These are phyloP conservation scores for Xylaria sp. DNA, from an alignment of 2,329 filamentous ascomycete genomes.

Conservation along the genomic window DNA sequence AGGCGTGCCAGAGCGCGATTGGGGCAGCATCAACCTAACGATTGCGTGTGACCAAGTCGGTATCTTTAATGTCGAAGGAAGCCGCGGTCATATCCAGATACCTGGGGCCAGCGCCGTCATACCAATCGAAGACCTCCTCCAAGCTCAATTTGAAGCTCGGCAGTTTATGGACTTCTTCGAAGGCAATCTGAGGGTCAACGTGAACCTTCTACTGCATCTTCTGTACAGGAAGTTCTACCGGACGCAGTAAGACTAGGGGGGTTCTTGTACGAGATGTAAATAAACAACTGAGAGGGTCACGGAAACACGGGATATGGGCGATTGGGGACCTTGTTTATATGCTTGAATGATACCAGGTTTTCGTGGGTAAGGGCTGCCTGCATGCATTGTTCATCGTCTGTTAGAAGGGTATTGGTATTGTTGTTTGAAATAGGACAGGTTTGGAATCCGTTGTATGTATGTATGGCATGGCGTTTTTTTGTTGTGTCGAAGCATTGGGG, in stretches of 20 bases:
- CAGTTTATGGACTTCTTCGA: constrained; percentile 97
- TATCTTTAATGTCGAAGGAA: constrained; percentile 91
- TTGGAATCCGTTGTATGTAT: constrained; percentile 18
- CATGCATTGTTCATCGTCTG: constrained; percentile 36
- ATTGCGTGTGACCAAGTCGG: constrained; percentile 95
- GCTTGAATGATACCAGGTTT: constrained; percentile 33
- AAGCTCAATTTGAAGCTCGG: constrained; percentile 96
- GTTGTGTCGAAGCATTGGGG: constrained; percentile 11
- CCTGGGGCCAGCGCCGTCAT: constrained; percentile 90
- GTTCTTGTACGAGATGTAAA: constrained; percentile 1
- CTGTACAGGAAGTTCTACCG: constrained; percentile 99
- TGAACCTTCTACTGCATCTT: constrained; percentile 95
- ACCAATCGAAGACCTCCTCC: constrained; percentile 90
- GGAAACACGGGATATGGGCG: constrained; percentile 24
- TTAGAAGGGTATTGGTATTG: constrained; percentile 28
- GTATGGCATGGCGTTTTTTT: constrained; percentile 23
- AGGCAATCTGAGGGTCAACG: constrained; percentile 85
- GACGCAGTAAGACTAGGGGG: constrained; percentile 61
- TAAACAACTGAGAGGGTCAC: neutral
- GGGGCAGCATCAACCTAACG: constrained; percentile 92
- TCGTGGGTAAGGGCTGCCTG: constrained; percentile 34
- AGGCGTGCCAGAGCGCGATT: constrained; percentile 83
- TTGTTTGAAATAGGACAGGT: neutral
- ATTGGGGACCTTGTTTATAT: constrained; percentile 29
- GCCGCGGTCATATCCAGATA: constrained; percentile 92